Percentiles rank a stretch among this genome's conserved stretches.
Evolutionary conservation across 441 rosid species (phyloP).

Genomic region (Erodium texanum): DNA sequence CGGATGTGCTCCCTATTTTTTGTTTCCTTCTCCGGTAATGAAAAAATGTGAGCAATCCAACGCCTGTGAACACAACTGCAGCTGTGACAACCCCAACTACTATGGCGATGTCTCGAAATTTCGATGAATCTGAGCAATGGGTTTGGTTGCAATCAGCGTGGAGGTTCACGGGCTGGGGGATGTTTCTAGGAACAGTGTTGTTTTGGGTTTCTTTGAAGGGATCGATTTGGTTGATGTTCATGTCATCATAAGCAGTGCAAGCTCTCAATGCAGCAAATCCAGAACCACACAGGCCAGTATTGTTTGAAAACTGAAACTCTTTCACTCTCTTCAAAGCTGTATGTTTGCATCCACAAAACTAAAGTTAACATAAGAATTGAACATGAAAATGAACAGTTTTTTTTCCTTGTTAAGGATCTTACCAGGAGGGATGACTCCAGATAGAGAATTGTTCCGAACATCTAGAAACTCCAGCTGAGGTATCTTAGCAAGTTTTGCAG

Average conservation of each 20-base stretch:
- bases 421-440: constrained; percentile 88
- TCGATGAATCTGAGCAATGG: constrained; percentile 35
- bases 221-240: constrained; percentile 38
- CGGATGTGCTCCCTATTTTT: constrained; percentile 42
- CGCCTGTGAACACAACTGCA: constrained; percentile 41
- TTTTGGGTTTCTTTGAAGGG: constrained; percentile 28
- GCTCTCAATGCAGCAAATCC: constrained; percentile 45
- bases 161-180: constrained; percentile 67
- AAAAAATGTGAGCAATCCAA: constrained; percentile 42
- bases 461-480: constrained; percentile 64
- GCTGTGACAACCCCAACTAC: constrained; percentile 39
- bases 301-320: constrained; percentile 53
- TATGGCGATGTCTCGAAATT: constrained; percentile 37
- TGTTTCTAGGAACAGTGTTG: constrained; percentile 27
- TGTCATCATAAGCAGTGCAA: constrained; percentile 41
- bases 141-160: constrained; percentile 48
- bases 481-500: constrained; percentile 47
- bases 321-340: constrained; percentile 69
- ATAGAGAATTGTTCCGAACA: constrained; percentile 66
- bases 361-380: neutral
- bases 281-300: constrained; percentile 61
- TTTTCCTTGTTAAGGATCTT: constrained; percentile 10
- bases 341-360: constrained; percentile 14
- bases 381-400: constrained; percentile 10
- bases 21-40: constrained; percentile 63